Evolutionary conservation across 2,329 filamentous ascomycete genomes (phyloP).

Genomic region (Didymosphaeria variabile): DNA sequence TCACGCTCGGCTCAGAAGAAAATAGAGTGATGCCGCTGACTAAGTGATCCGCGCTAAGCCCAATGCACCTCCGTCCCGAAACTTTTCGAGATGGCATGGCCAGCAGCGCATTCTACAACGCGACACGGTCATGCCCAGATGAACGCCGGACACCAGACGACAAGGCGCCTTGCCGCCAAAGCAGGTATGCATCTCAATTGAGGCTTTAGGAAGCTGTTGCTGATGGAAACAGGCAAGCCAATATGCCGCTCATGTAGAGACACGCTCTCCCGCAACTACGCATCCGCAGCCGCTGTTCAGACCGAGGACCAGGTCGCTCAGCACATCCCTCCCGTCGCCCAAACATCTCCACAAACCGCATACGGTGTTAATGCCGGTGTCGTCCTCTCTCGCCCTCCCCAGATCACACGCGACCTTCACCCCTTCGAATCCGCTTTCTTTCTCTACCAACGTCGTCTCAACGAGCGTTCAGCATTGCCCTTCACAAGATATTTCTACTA

Average conservation of each 20-base stretch:
- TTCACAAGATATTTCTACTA: slow-evolving; percentile 95
- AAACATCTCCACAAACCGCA: slow-evolving; percentile 53
- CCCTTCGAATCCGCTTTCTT: slow-evolving; percentile 92
- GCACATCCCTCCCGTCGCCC: slow-evolving; percentile 46
- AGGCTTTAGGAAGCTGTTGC: slow-evolving; percentile 16
- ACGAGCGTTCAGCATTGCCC: slow-evolving; percentile 87
- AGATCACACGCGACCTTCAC: slow-evolving; percentile 83
- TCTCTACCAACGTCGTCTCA: slow-evolving; percentile 96
- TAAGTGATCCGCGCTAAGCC: slow-evolving; percentile 34
- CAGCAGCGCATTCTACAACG: slow-evolving; percentile 24
- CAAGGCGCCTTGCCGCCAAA: slow-evolving; percentile 53
- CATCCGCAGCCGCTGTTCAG: slow-evolving; percentile 48
- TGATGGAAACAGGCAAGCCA: slow-evolving; percentile 50
- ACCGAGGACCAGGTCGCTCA: slow-evolving; percentile 39
- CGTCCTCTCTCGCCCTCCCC: slow-evolving; percentile 85
- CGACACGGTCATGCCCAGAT: slow-evolving; percentile 38
- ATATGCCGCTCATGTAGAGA: slow-evolving; percentile 58
- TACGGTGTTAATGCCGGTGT: slow-evolving; percentile 69
- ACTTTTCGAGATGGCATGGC: slow-evolving; percentile 32
- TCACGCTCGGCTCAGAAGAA: slow-evolving; percentile 21
- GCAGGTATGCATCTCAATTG: slow-evolving; percentile 46
- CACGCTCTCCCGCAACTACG: slow-evolving; percentile 49
- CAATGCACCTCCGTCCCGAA: slow-evolving; percentile 43
- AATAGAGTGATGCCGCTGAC: slow-evolving; percentile 25
- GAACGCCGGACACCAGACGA: slow-evolving; percentile 57